Evolutionary conservation across 2,329 filamentous ascomycete species (phyloP).

Genomic region (Aureobasidium sp.): DNA sequence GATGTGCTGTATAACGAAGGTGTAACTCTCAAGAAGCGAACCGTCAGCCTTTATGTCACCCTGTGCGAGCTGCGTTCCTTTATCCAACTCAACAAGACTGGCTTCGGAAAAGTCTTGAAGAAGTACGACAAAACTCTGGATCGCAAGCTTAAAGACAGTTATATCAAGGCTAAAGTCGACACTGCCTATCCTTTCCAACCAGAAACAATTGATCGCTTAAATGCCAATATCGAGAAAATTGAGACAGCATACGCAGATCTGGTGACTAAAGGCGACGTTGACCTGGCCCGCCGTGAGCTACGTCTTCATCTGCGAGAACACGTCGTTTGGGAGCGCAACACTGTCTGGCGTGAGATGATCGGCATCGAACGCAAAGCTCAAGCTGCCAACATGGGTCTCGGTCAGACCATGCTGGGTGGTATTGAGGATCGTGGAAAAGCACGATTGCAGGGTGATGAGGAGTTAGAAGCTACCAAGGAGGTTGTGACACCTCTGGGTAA

Average conservation of each 20-base stretch:
- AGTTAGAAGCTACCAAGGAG: slow-evolving; percentile 53
- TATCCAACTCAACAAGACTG: slow-evolving; percentile 90
- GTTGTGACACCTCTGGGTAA: slow-evolving; percentile 72
- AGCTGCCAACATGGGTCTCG: slow-evolving; percentile 77
- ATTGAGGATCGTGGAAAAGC: slow-evolving; percentile 60
- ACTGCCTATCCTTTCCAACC: slow-evolving; percentile 73
- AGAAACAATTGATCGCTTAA: slow-evolving; percentile 60
- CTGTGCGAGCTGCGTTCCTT: slow-evolving; percentile 95
- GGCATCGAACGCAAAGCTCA: slow-evolving; percentile 93
- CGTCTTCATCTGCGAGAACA: slow-evolving; percentile 89
- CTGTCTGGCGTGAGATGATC: slow-evolving; percentile 98
- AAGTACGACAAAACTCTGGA: slow-evolving; percentile 98
- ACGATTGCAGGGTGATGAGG: slow-evolving; percentile 78
- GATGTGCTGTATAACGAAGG: slow-evolving; percentile 60
- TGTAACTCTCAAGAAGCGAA: slow-evolving; percentile 87
- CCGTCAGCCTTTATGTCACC: slow-evolving; percentile 79
- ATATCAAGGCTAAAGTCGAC: slow-evolving; percentile 66
- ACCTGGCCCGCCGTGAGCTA: slow-evolving; percentile 72
- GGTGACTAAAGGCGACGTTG: slow-evolving; percentile 71
- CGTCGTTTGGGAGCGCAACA: slow-evolving; percentile 98
- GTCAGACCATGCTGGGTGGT: slow-evolving; percentile 68
- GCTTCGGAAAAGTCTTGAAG: slow-evolving; percentile 92
- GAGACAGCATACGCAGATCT: slow-evolving; percentile 74
- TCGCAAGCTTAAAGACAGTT: slow-evolving; percentile 66
- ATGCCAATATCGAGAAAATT: slow-evolving; percentile 63